A percentile compares a stretch with the other conserved stretches of the same genome.
Evolutionary conservation across 2,329 filamentous ascomycete species (phyloP).

Genomic region (Metarhizium sp.): DNA sequence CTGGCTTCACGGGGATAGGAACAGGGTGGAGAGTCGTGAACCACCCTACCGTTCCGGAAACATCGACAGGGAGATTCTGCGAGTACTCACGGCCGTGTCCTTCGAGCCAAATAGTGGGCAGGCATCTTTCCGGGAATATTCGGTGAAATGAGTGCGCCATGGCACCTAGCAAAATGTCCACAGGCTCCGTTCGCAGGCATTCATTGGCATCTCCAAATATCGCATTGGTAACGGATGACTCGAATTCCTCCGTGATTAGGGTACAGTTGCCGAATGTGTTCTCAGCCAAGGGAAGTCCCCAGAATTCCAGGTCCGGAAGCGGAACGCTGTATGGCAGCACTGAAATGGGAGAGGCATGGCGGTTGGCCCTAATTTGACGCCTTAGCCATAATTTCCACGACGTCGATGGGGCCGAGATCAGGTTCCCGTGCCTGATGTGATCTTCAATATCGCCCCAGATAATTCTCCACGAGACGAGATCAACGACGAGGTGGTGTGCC

Average conservation of each 20-base stretch:
- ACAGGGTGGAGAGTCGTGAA: slow-evolving; percentile 33
- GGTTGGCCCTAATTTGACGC: slow-evolving; percentile 21
- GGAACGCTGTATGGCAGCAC: slow-evolving; percentile 6
- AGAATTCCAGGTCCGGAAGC: slow-evolving; percentile 11
- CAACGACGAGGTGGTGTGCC: slow-evolving; percentile 17
- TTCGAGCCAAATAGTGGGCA: slow-evolving; percentile 29
- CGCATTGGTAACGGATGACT: background rate
- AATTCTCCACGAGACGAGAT: slow-evolving; percentile 42
- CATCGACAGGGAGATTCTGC: slow-evolving; percentile 17
- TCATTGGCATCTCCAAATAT: slow-evolving; percentile 18
- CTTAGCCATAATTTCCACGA: slow-evolving; percentile 28
- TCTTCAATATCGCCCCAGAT: slow-evolving; percentile 11
- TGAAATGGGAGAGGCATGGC: background rate
- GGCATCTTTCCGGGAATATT: slow-evolving; percentile 22
- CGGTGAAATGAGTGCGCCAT: slow-evolving; percentile 23
- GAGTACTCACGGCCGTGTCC: slow-evolving; percentile 29
- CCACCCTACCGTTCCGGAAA: slow-evolving; percentile 34
- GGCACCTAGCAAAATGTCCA: slow-evolving; percentile 29
- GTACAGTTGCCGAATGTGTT: slow-evolving; percentile 7
- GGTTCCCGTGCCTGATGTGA: slow-evolving; percentile 3
- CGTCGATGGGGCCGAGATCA: slow-evolving; percentile 3
- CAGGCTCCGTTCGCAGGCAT: slow-evolving; percentile 22
- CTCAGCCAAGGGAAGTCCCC: slow-evolving; percentile 6
- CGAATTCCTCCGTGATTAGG: slow-evolving; percentile 6
- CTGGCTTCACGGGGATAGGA: slow-evolving; percentile 6